Conservation (phyloP, 2,329 filamentous ascomycete species). For the Tolypocladium nubicola region DNA sequence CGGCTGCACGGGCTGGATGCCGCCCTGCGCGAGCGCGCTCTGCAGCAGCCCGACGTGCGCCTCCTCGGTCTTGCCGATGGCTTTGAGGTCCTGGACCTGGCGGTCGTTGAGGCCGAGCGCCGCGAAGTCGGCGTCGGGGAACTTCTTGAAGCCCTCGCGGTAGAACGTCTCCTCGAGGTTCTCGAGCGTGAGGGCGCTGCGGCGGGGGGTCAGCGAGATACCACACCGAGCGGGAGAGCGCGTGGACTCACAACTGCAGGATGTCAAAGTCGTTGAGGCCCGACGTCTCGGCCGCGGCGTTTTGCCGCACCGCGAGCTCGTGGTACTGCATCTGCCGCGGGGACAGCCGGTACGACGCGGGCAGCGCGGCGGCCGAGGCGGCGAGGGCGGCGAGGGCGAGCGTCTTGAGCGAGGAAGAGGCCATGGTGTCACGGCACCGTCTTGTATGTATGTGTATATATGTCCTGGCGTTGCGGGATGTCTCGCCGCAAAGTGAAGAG, state of each 20-base stretch:
- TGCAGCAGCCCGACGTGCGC: slow-evolving; percentile 31
- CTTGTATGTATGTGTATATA: too few relatives aligned
- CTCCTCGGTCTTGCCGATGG: slow-evolving; percentile 52
- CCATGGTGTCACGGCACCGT: slow-evolving; percentile 13
- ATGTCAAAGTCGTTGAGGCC: slow-evolving; percentile 44
- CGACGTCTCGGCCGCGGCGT: slow-evolving; percentile 30
- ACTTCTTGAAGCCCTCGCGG: slow-evolving; percentile 57
- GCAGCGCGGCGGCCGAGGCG: slow-evolving; percentile 35
- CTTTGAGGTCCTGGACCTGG: slow-evolving; percentile 39
- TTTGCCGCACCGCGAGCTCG: slow-evolving; percentile 38
- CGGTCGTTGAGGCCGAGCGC: slow-evolving; percentile 27
- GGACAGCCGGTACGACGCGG: slow-evolving; percentile 32
- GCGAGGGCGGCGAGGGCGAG: slow-evolving; percentile 32
- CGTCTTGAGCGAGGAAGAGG: slow-evolving; percentile 23
- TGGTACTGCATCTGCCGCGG: slow-evolving; percentile 34
- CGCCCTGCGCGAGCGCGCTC: slow-evolving; percentile 48
- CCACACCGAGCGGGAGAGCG: too few relatives aligned
- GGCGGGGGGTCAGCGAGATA: too few relatives aligned
- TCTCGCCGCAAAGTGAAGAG: not conserved
- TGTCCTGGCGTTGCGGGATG: too few relatives aligned
- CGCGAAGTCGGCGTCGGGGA: slow-evolving; percentile 53
- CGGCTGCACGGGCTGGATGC: slow-evolving; percentile 53
- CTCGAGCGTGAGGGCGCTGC: slow-evolving; percentile 56
- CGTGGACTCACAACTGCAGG: slow-evolving; percentile 42
- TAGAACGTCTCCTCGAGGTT: slow-evolving; percentile 67